A percentile compares a stretch with the other conserved stretches of the same genome.
phyloP scores from a whole-genome alignment of 768 basidiomycete species.

The Phlegmacium glaucopus region DNA sequence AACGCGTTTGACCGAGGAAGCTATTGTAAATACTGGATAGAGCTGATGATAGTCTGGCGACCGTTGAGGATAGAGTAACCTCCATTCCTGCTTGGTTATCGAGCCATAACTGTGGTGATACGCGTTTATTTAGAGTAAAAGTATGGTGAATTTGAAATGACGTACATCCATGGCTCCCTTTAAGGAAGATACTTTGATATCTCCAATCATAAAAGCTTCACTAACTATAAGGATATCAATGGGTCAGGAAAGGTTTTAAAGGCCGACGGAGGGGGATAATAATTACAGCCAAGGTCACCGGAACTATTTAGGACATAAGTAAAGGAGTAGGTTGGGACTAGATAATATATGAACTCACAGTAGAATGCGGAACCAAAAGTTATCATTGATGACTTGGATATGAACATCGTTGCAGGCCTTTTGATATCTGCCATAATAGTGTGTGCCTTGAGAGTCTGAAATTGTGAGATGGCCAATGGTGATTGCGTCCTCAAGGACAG shows the following conservation, averaged over 20 bases:
- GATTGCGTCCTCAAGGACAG: constrained; percentile 57
- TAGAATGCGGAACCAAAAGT: constrained; percentile 68
- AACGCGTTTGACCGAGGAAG: constrained; percentile 69
- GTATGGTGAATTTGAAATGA: constrained; percentile 12
- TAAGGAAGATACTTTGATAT: constrained; percentile 57
- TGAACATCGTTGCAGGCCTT: constrained; percentile 62
- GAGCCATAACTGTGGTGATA: constrained; percentile 54
- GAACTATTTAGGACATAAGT: constrained; percentile 33
- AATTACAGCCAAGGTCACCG: constrained; percentile 65
- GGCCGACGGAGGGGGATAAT: constrained; percentile 5
- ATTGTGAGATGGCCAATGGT: constrained; percentile 57
- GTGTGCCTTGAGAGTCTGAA: constrained; percentile 55
- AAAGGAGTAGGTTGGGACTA: constrained; percentile 7
- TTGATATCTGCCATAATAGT: constrained; percentile 54
- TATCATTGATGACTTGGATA: constrained; percentile 52
- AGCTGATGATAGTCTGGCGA: constrained; percentile 54
- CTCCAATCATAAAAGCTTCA: constrained; percentile 74
- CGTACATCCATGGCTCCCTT: constrained; percentile 62
- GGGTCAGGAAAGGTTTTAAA: constrained; percentile 2
- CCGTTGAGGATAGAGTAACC: constrained; percentile 51
- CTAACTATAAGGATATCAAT: constrained; percentile 43
- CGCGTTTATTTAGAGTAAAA: constrained; percentile 7
- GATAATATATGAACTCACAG: constrained; percentile 38
- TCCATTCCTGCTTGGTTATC: constrained; percentile 62
- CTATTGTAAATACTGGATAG: constrained; percentile 65